Evolutionary conservation across 345 rosid species (phyloP).

Genomic region (Rhodamnia rubescens): DNA sequence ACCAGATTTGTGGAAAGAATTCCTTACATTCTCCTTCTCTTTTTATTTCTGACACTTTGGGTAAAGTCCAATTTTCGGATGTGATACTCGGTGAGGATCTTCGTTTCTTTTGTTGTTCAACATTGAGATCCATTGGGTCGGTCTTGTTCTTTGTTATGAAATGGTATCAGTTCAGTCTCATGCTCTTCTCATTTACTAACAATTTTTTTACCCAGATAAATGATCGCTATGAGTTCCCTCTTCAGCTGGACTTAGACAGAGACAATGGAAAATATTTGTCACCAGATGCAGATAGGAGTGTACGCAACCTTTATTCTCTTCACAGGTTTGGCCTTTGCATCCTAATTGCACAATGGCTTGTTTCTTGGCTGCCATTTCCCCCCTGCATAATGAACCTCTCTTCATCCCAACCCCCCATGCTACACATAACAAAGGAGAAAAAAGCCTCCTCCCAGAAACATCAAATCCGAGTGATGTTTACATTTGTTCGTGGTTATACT

Average conservation of each 20-base stretch:
- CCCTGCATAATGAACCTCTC: not conserved
- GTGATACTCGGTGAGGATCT: not conserved
- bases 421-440: not conserved
- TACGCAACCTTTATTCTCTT: constrained; percentile 84
- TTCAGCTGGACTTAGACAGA: constrained; percentile 89
- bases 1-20: not conserved
- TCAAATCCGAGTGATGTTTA: not conserved
- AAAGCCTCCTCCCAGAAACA: not conserved
- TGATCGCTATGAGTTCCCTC: constrained; percentile 95
- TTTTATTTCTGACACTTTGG: not conserved
- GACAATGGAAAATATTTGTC: constrained; percentile 77
- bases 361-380: not conserved
- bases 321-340: constrained; percentile 46
- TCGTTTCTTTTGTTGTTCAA: not conserved
- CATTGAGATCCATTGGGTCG: not conserved
- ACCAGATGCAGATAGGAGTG: constrained; percentile 85
- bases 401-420: not conserved
- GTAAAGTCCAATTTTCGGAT: not conserved
- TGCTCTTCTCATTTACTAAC: not conserved
- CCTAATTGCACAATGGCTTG: not conserved
- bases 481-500: not conserved
- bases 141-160: not conserved
- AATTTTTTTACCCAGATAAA: constrained; percentile 42
- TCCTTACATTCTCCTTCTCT: not conserved
- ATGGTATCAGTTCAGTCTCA: not conserved